Evolutionary conservation across 73 alveolate species (phyloP), one percentile per base, ranked within the genome.

Genomic region (Paramecium bursaria): DNA sequence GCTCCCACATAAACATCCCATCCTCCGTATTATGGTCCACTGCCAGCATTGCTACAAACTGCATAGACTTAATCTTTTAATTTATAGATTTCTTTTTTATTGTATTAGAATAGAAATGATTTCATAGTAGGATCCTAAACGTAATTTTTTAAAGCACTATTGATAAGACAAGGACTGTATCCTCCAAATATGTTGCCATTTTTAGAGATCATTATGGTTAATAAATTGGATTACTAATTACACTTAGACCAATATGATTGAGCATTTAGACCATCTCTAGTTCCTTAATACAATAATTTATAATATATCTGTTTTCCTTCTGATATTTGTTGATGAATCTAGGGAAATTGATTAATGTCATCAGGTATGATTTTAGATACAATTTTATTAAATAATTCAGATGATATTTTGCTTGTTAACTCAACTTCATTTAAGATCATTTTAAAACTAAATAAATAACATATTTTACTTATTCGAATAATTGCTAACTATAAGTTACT

Each of bases 21-120:
- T n/a, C 61, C 60, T 7, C 82, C 82, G 21, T 39, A 39, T 21
- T 0, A 4, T 9, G 82, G 60, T 10, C 82, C 82, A 67, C 44
- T 6, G 6, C 14, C 1, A 11, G 49, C 2, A 15, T 27, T 0
- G 21, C 82, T 19, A 67, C 22, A 67, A 4, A 67, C 44, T 13
- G 82, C 53, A 15, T 67, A 4, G 15, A 5, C 4, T 39, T 67
- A 30, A 13, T n/a, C n/a, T 30, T 57, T 57, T 29, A 57, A 13
- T 30, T 48, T 48, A 30, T 27, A 57, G 1, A 57, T 57, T 9
- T 57, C 21, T 17, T 57, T 27, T 15, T 57, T 48, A 23, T 57
- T 57, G 27, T 57, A 1, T 1, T 48, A 57, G 44, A 67, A 67
- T 67, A 67, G 22, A 21, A 67, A 67, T 35, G 82, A 67, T 11